Evolutionary conservation across 1,284 basidiomycete species (phyloP).

Genomic region (Pseudozyma sp.): DNA sequence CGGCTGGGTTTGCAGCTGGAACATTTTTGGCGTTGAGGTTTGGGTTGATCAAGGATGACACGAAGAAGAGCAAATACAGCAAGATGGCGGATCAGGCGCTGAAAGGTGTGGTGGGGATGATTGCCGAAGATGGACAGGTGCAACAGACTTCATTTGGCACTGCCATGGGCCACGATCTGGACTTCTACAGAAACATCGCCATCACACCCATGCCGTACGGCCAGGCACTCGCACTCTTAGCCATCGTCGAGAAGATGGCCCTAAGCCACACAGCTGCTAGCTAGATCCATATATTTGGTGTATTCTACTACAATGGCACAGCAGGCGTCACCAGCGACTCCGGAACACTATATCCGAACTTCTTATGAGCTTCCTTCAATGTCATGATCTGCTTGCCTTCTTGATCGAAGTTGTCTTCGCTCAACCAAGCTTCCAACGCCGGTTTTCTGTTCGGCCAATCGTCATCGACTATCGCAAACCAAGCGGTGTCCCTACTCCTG

Average conservation of each 20-base stretch:
- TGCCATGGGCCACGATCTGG: slow-evolving; percentile 76
- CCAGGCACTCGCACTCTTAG: slow-evolving; percentile 73
- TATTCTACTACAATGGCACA: slow-evolving; percentile 16
- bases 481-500: slow-evolving; percentile 53
- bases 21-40: slow-evolving; percentile 74
- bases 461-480: slow-evolving; percentile 56
- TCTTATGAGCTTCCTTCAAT: slow-evolving; percentile 29
- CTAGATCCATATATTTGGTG: slow-evolving; percentile 7
- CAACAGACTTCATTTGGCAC: slow-evolving; percentile 70
- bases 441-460: slow-evolving; percentile 48
- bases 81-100: slow-evolving; percentile 72
- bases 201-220: slow-evolving; percentile 79
- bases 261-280: neutral
- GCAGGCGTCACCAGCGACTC: slow-evolving; percentile 15
- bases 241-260: slow-evolving; percentile 66
- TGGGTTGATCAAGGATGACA: slow-evolving; percentile 70
- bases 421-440: slow-evolving; percentile 50
- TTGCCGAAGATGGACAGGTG: slow-evolving; percentile 74
- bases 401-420: slow-evolving; percentile 39
- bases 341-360: slow-evolving; percentile 24
- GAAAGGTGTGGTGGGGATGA: slow-evolving; percentile 73
- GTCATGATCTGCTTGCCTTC: slow-evolving; percentile 17
- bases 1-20: slow-evolving; percentile 76
- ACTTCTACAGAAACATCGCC: slow-evolving; percentile 74
- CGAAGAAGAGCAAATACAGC: slow-evolving; percentile 71